A percentile compares a stretch with the other conserved stretches of the same genome.
Conservation (phyloP, 805 yeast species). For the Maudiozyma barnettii region DNA sequence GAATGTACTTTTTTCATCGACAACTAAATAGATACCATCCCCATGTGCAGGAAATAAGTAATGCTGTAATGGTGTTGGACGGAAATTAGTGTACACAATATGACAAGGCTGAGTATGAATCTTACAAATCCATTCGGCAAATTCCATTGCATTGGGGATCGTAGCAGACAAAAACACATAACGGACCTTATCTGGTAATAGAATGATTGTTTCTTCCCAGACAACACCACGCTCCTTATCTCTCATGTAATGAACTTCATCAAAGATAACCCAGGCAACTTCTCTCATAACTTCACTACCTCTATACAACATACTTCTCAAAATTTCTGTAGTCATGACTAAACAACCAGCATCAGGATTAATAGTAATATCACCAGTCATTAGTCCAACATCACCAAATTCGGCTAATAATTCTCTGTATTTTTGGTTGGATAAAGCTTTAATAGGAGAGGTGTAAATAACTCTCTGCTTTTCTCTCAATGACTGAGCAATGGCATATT, state of each 20-base stretch:
- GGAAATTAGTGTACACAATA: constrained; percentile 95
- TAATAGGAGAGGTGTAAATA: constrained; percentile 90
- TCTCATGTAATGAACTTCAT: constrained; percentile 97
- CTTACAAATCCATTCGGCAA: constrained; percentile 97
- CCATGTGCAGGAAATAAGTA: constrained; percentile 98
- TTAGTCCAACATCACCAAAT: constrained; percentile 93
- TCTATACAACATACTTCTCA: constrained; percentile 90
- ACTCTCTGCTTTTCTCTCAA: constrained; percentile 85
- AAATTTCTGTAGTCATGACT: constrained; percentile 98
- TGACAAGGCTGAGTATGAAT: constrained; percentile 96
- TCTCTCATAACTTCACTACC: constrained; percentile 98
- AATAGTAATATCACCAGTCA: constrained; percentile 98
- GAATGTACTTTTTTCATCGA: constrained; percentile 92
- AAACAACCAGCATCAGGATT: constrained; percentile 97
- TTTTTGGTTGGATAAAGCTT: constrained; percentile 89
- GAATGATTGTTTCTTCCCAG: constrained; percentile 97
- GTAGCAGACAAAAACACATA: constrained; percentile 93
- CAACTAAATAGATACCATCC: constrained; percentile 94
- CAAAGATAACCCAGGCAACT: constrained; percentile 97
- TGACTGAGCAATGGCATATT: constrained; percentile 95
- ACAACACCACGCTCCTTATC: constrained; percentile 98
- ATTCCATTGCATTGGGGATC: constrained; percentile 95
- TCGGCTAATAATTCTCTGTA: constrained; percentile 87
- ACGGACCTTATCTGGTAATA: constrained; percentile 91
- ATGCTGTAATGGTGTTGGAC: constrained; percentile 98